Conservation (phyloP, 129 eudicot species). For the Tanacetum coccineum region DNA sequence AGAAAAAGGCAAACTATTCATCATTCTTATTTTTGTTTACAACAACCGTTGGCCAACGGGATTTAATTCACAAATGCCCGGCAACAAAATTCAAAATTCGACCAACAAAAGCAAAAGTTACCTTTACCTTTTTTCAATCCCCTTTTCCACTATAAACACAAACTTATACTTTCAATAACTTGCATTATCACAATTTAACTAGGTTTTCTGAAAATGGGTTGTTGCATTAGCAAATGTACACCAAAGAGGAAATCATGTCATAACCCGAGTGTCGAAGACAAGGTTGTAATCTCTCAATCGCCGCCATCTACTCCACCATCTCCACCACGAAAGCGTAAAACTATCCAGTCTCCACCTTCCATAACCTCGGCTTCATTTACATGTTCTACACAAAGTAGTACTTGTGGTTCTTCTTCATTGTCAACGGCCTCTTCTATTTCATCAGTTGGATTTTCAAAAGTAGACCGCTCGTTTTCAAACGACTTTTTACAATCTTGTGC, state of each 20-base stretch:
- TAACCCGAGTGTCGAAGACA: conserved; percentile 43
- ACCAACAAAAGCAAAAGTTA: conserved; percentile 40
- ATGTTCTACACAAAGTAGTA: conserved; percentile 21
- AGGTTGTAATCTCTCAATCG: conserved; percentile 64
- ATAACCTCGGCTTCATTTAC: conserved; percentile 19
- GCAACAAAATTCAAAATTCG: conserved; percentile 46
- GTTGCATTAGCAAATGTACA: conserved; percentile 77
- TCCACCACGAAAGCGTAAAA: conserved; percentile 23
- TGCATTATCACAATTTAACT: conserved; percentile 10
- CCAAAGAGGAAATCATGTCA: conserved; percentile 29
- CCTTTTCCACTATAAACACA: conserved; percentile 29
- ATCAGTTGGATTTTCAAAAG: conserved; percentile 27
- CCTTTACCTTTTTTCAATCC: conserved; percentile 19
- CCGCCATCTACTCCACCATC: conserved; percentile 19
- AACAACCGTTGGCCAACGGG: conserved; percentile 58
- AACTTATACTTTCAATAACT: not conserved
- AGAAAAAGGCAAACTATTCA: conserved; percentile 13
- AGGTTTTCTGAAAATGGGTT: conserved; percentile 46
- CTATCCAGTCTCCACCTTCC: conserved; percentile 37
- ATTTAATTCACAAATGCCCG: conserved; percentile 30
- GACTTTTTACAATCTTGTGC: conserved; percentile 54
- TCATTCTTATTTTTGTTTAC: conserved; percentile 19
- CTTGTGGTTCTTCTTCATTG: conserved; percentile 31
- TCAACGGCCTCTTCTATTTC: conserved; percentile 45
- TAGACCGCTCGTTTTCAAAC: conserved; percentile 49